phyloP scores from a whole-genome alignment of 192 early-diverging fungal genomes.

The Piromyces finnis region DNA sequence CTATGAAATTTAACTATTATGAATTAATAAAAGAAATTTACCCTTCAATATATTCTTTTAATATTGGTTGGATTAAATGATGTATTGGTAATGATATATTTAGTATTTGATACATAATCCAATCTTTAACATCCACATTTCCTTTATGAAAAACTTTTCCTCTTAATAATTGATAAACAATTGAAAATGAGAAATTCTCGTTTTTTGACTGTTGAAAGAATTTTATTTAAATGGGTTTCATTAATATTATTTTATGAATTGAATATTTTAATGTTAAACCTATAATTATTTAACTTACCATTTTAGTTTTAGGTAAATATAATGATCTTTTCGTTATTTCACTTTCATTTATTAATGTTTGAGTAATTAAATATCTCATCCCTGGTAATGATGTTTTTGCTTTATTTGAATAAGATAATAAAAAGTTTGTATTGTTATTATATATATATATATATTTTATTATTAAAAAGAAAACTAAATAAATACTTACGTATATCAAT shows the following conservation, averaged over 20 bases:
- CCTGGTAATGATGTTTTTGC: neutral
- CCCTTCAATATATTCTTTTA: neutral
- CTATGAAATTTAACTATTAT: no score
- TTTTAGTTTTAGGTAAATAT: neutral
- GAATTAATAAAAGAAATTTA: no score
- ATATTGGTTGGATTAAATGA: neutral
- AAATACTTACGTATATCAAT: neutral
- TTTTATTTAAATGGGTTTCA: no score
- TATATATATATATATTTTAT: neutral
- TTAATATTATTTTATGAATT: no score
- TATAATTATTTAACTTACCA: no score
- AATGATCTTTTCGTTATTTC: neutral
- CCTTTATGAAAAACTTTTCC: neutral
- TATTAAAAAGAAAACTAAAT: neutral
- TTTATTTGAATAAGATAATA: neutral
- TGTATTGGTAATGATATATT: neutral
- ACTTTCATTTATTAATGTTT: neutral
- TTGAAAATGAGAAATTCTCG: neutral
- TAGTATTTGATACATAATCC: neutral
- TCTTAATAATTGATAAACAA: neutral
- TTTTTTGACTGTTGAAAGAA: neutral
- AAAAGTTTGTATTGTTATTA: neutral
- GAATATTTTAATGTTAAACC: no score
- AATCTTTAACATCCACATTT: neutral
- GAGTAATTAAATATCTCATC: neutral